These are phyloP conservation scores for Arabidopsis suecica DNA, from an alignment of 345 rosid species.

Conservation along the genomic window DNA sequence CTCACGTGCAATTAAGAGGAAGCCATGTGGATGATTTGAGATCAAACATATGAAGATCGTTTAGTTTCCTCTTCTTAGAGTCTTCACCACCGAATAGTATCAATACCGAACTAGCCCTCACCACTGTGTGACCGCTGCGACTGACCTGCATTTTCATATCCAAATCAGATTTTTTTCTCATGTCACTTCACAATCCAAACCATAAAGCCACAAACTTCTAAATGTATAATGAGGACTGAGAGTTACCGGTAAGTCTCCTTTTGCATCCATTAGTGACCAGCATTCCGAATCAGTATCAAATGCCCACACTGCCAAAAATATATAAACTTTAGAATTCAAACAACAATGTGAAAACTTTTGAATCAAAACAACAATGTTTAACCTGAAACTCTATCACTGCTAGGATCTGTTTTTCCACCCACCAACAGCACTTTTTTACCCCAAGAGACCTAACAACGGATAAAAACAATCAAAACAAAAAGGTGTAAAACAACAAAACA, in stretches of 20 bases:
- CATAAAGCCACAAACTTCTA: neutral
- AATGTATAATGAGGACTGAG: constrained; percentile 8
- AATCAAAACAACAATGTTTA: neutral
- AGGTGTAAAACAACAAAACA: neutral
- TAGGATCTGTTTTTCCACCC: constrained; percentile 95
- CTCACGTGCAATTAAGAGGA: constrained; percentile 96
- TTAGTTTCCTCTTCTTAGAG: constrained; percentile 84
- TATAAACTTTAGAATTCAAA: constrained; percentile 6
- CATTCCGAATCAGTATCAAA: constrained; percentile 88
- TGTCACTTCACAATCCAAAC: constrained; percentile 12
- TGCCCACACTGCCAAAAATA: constrained; percentile 72
- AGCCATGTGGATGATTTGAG: constrained; percentile 96
- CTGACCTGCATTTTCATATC: constrained; percentile 60
- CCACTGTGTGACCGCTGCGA: constrained; percentile 91
- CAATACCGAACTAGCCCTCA: constrained; percentile 77
- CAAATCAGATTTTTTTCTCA: neutral
- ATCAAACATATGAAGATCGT: constrained; percentile 96
- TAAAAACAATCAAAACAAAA: constrained; percentile 3
- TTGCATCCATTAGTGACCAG: constrained; percentile 94
- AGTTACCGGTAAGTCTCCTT: constrained; percentile 91
- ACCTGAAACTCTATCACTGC: constrained; percentile 88
- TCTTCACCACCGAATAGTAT: constrained; percentile 96
- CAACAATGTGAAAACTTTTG: neutral
- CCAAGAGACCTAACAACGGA: constrained; percentile 76
- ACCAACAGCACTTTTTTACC: constrained; percentile 85